These are phyloP conservation scores for Sphagnum magellanicum DNA, from an alignment of 228 moss, liverwort and hornwort genomes.

Conservation along the genomic window DNA sequence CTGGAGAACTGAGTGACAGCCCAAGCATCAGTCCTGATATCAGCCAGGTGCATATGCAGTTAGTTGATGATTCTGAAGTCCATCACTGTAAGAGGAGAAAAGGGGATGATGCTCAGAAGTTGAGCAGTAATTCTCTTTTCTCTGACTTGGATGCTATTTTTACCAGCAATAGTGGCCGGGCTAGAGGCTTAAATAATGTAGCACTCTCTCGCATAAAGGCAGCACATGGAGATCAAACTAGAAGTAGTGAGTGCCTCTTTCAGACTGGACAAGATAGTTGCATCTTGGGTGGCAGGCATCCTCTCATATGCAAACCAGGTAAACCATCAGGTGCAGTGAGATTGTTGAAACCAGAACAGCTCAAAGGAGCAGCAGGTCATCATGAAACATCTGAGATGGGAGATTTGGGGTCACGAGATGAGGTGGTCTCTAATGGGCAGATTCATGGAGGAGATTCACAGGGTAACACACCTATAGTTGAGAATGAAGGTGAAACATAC, in stretches of 20 bases:
- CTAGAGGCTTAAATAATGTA: constrained; percentile 11
- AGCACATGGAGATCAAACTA: constrained; percentile 3
- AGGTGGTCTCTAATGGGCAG: neutral
- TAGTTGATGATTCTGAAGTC: too few relatives aligned
- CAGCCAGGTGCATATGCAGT: too few relatives aligned
- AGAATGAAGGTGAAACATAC: constrained; percentile 3
- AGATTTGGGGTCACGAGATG: neutral
- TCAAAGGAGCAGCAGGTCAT: too few relatives aligned
- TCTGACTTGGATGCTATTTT: constrained; percentile 14
- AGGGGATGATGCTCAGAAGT: neutral
- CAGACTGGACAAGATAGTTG: neutral
- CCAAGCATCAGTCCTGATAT: neutral
- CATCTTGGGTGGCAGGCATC: neutral
- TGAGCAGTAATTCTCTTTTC: constrained; percentile 2
- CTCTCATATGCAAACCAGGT: neutral
- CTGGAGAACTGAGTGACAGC: neutral
- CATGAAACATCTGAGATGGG: neutral
- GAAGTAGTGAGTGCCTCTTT: neutral
- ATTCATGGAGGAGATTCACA: neutral
- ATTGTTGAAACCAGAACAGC: neutral
- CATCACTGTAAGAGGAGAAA: constrained; percentile 7
- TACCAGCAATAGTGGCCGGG: neutral
- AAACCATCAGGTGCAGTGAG: neutral
- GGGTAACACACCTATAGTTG: neutral
- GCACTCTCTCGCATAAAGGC: constrained; percentile 11